These are phyloP conservation scores for Umbelopsis sp. DNA, from an alignment of 192 early-diverging fungal genomes.

Conservation along the genomic window DNA sequence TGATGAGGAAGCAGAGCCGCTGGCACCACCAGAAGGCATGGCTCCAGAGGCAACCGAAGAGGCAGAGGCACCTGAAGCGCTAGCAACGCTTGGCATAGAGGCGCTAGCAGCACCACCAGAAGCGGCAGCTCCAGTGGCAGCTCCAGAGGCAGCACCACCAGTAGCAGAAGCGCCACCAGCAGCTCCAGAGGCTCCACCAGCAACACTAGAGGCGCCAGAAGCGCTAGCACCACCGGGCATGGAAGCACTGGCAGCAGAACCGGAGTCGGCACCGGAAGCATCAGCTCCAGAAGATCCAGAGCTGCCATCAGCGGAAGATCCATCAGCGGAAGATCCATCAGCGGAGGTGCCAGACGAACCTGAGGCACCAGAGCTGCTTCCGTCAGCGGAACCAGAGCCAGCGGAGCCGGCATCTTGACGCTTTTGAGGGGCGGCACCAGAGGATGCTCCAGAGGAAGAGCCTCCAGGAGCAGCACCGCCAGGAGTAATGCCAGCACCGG, in stretches of 20 bases:
- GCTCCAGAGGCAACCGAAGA: background rate
- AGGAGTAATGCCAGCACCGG: background rate
- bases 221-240: background rate
- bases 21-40: background rate
- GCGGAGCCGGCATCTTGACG: background rate
- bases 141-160: constrained; percentile 4
- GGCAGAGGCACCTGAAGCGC: background rate
- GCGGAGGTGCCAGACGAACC: background rate
- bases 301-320: background rate
- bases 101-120: background rate
- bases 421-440: constrained; percentile 2
- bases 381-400: background rate
- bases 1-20: background rate
- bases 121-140: background rate
- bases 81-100: background rate
- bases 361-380: background rate
- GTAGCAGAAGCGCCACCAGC: background rate
- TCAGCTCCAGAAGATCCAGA: constrained; percentile 10
- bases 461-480: constrained; percentile 12
- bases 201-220: constrained; percentile 9
- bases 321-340: background rate
- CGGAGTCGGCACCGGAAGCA: background rate
- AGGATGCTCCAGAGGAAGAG: background rate
- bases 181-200: background rate
- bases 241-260: background rate